Conservation (phyloP, 116 monocot species). For the Posidonia oceanica region DNA sequence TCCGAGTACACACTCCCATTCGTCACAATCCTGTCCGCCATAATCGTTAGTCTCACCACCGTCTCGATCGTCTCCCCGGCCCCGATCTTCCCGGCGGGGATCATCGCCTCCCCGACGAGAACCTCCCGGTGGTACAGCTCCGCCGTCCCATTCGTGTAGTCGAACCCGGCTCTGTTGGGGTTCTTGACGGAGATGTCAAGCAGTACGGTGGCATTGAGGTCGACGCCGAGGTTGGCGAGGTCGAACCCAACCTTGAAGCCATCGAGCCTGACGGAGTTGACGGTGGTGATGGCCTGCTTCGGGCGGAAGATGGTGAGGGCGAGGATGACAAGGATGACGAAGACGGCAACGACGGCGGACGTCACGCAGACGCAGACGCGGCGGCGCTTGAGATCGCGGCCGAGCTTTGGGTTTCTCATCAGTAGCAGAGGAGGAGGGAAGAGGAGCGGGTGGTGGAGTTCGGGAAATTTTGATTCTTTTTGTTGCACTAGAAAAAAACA, state of each 20-base stretch:
- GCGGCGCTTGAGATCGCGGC: not conserved
- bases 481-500: too few species aligned
- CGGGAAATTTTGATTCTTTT: too few species aligned
- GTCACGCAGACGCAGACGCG: not conserved
- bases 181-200: constrained; percentile 35
- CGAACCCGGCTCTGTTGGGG: constrained; percentile 67
- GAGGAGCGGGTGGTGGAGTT: too few species aligned
- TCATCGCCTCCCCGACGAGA: constrained; percentile 51
- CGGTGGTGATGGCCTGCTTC: constrained; percentile 12
- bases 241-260: constrained; percentile 10
- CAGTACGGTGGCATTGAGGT: constrained; percentile 15
- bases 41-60: constrained; percentile 38
- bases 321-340: constrained; percentile 12
- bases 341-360: not conserved
- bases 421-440: not conserved
- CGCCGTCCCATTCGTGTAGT: constrained; percentile 41
- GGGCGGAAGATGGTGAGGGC: constrained; percentile 18
- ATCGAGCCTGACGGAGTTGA: constrained; percentile 13
- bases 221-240: constrained; percentile 4
- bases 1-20: constrained; percentile 32
- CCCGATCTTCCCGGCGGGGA: constrained; percentile 56
- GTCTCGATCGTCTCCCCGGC: constrained; percentile 30
- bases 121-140: constrained; percentile 39
- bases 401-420: not conserved
- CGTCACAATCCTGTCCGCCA: constrained; percentile 40